Base-by-base conservation (phyloP, 371 early-diverging fungal genomes). In the Capillidium rhysosporum region DNA sequence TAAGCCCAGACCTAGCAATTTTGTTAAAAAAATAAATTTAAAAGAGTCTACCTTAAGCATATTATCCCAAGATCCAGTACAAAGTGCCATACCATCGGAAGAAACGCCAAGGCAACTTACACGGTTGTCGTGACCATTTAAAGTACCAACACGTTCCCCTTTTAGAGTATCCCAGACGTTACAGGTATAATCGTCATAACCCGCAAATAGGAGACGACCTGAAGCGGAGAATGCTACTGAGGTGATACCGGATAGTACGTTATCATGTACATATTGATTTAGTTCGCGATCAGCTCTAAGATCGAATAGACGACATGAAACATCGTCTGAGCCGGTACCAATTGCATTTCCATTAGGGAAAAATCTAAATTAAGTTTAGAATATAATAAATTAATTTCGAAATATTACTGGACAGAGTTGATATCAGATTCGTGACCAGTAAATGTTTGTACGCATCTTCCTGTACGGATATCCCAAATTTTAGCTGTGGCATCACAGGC, bases 401-500 rank as follows among this genome's bases (percentile, higher is more conserved):
- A 2, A 12, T 74, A 76, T 61, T 72, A 82, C 85, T 91, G 88
- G 24, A 96, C 95, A 38, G 95, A 87, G 63, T 96, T 96, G 61
- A 96, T 94, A 68, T 96, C 97, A 23, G 84, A 82, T 69, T 94
- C 95, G 63, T 96, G 97, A 1, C 96, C 96, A 12, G 80, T 78
- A 63, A 95, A 96, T 4, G 93, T 92, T 62, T 94, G 96, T 24
- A 94, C 93, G 60, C 94, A 96, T 29, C 82, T 78, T 43, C 83
- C 87, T 2, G 84, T 80, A 59, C 97, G 73, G 47, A 96, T 90
- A 64, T 96, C 97, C 97, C 97, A 96, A 10, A 95, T 81, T 65
- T 93, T 92, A n/a, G 95, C 88, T 2, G 94, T 90, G 21, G 94
- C 82, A 65, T 96, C 97, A 65, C 97, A 96, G 34, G 92, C 96